These are phyloP conservation scores for Eucalyptus fibrosa DNA, from an alignment of 345 rosid genomes.

Conservation along the genomic window DNA sequence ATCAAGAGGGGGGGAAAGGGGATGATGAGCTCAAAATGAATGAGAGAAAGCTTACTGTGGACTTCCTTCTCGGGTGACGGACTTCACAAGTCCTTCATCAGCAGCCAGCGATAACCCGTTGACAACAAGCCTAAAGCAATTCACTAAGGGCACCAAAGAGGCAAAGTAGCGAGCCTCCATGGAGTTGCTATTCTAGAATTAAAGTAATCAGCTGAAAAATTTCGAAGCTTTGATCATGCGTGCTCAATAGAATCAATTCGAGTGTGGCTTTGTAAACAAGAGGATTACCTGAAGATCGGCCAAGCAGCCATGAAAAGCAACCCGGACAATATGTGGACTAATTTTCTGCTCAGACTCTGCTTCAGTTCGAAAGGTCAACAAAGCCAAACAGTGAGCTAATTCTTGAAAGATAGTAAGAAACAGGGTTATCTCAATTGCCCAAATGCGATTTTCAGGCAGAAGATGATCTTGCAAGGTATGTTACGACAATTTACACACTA, in stretches of 20 bases:
- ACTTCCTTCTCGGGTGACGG: constrained; percentile 76
- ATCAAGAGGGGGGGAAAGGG: neutral
- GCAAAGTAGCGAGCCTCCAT: constrained; percentile 71
- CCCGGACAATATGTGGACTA: constrained; percentile 78
- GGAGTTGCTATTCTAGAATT: constrained; percentile 55
- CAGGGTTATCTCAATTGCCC: neutral
- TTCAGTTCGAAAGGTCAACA: neutral
- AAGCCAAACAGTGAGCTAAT: neutral
- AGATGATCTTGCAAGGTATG: too few relatives aligned
- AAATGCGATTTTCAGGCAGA: neutral
- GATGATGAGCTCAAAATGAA: neutral
- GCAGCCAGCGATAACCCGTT: constrained; percentile 46
- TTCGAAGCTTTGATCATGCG: neutral
- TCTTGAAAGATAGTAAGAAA: neutral
- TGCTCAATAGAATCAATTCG: neutral
- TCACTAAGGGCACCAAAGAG: constrained; percentile 55
- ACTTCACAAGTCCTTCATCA: constrained; percentile 50
- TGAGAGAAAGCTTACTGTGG: constrained; percentile 33
- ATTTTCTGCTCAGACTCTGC: constrained; percentile 79
- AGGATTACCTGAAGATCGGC: constrained; percentile 76
- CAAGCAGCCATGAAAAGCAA: constrained; percentile 55
- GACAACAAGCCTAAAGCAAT: constrained; percentile 53
- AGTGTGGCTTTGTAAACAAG: neutral
- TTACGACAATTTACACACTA: too few relatives aligned
- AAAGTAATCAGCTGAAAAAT: neutral